Conservation (phyloP, 345 rosid species). For the Gynandropsis gynandra region DNA sequence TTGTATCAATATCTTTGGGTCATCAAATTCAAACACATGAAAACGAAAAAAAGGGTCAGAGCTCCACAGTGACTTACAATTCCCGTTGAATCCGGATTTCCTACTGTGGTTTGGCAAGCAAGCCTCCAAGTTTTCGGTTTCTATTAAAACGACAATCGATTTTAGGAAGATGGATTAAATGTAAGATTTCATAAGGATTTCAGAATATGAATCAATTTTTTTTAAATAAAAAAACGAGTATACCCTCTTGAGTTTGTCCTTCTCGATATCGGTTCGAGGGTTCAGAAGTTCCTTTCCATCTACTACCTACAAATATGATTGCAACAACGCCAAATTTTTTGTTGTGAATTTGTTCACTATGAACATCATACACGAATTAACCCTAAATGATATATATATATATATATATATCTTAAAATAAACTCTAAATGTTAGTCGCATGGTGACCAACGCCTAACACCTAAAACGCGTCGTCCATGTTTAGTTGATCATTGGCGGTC, state of each 20-base stretch:
- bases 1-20: background rate
- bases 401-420: background rate
- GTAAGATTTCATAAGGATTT: too few species aligned
- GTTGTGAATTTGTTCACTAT: too few species aligned
- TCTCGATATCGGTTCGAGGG: constrained; percentile 74
- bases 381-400: background rate
- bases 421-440: too few species aligned
- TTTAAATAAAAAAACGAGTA: too few species aligned
- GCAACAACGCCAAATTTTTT: background rate
- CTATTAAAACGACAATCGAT: constrained; percentile 27
- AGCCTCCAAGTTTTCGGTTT: constrained; percentile 84
- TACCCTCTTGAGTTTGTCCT: constrained; percentile 68
- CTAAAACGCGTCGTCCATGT: too few species aligned
- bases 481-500: too few species aligned
- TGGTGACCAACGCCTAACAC: too few species aligned
- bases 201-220: too few species aligned
- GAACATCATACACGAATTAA: background rate
- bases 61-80: constrained; percentile 53
- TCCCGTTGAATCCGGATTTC: constrained; percentile 67
- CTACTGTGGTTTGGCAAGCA: constrained; percentile 89
- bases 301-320: constrained; percentile 39
- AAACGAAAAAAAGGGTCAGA: constrained; percentile 8
- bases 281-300: constrained; percentile 73
- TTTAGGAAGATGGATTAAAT: too few species aligned
- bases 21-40: background rate